Percentiles rank a stretch among this genome's conserved stretches.
phyloP scores from a whole-genome alignment of 768 basidiomycete species.

The Guyanaporus albipodus region DNA sequence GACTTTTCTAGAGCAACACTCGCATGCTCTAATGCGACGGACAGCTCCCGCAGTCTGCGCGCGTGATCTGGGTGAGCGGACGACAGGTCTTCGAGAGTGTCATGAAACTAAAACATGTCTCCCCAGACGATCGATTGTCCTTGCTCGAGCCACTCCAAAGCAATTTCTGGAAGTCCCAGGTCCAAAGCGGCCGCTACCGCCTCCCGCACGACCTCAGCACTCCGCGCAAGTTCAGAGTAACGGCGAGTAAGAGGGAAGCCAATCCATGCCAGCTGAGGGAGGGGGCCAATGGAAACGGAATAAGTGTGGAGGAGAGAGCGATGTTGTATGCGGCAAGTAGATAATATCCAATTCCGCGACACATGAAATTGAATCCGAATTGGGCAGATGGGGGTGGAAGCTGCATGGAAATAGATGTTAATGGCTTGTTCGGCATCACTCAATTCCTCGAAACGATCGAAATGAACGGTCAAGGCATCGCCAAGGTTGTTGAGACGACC shows the following conservation, averaged over 20 bases:
- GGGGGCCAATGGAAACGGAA: slow-evolving; percentile 14
- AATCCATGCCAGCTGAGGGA: slow-evolving; percentile 15
- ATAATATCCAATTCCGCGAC: slow-evolving; percentile 1
- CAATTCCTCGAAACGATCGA: not conserved
- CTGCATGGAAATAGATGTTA: not conserved
- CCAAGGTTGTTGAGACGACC: not conserved
- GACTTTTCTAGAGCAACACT: not conserved
- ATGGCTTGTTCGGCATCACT: not conserved
- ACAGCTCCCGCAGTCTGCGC: not conserved
- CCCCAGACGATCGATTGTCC: slow-evolving; percentile 12
- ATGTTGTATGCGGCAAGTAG: slow-evolving; percentile 2
- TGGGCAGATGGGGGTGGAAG: not conserved
- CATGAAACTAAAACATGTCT: slow-evolving; percentile 10
- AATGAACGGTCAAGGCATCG: not conserved
- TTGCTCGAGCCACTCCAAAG: slow-evolving; percentile 13
- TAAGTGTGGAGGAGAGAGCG: slow-evolving; percentile 18
- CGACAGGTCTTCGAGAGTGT: slow-evolving; percentile 2
- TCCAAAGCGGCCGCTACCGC: slow-evolving; percentile 21
- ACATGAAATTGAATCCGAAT: slow-evolving; percentile 4
- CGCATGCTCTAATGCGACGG: not conserved
- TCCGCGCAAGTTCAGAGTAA: slow-evolving; percentile 7
- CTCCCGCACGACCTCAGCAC: slow-evolving; percentile 17
- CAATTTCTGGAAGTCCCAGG: not conserved
- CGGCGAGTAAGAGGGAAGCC: slow-evolving; percentile 17
- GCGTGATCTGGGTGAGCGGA: not conserved